A percentile compares a stretch with the other conserved stretches of the same genome.
Conservation (phyloP, 1,284 basidiomycete species). For the Tausonia pullulans region DNA sequence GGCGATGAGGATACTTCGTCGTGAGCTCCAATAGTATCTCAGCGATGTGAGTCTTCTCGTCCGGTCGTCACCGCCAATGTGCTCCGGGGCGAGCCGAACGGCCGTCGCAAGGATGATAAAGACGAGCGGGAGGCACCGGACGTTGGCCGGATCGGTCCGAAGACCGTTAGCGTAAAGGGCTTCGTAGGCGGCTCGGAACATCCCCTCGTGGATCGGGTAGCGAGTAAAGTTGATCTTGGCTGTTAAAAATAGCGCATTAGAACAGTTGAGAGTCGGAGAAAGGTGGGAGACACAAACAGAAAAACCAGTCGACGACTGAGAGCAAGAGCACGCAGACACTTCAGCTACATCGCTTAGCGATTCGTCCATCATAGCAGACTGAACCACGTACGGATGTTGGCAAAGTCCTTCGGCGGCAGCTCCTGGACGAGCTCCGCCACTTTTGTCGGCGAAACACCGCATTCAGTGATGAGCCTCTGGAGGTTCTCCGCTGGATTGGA, state of each 20-base stretch:
- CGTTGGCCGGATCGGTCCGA: constrained; percentile 64
- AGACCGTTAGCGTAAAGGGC: constrained; percentile 64
- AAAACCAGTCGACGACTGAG: constrained; percentile 35
- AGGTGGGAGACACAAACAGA: constrained; percentile 18
- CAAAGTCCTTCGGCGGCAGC: constrained; percentile 61
- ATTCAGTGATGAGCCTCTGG: constrained; percentile 70
- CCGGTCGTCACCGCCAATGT: constrained; percentile 64
- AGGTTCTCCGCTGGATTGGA: constrained; percentile 33
- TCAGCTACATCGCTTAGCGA: too few relatives aligned
- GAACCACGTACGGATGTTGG: constrained; percentile 55
- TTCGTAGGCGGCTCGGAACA: constrained; percentile 65
- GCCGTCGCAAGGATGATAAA: constrained; percentile 90
- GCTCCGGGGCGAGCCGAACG: constrained; percentile 70
- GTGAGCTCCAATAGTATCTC: constrained; percentile 86
- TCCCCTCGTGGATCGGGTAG: constrained; percentile 77
- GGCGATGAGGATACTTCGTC: constrained; percentile 71
- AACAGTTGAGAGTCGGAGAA: constrained; percentile 5
- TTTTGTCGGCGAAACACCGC: constrained; percentile 77
- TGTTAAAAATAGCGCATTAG: neutral
- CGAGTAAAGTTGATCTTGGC: constrained; percentile 79
- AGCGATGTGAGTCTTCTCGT: constrained; percentile 64
- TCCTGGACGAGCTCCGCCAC: constrained; percentile 79
- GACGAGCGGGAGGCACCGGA: constrained; percentile 77
- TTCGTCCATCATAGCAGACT: too few relatives aligned
- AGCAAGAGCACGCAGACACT: neutral